phyloP scores from a whole-genome alignment of 805 yeast genomes.

The Saccharomycopsis synnaedendra region DNA sequence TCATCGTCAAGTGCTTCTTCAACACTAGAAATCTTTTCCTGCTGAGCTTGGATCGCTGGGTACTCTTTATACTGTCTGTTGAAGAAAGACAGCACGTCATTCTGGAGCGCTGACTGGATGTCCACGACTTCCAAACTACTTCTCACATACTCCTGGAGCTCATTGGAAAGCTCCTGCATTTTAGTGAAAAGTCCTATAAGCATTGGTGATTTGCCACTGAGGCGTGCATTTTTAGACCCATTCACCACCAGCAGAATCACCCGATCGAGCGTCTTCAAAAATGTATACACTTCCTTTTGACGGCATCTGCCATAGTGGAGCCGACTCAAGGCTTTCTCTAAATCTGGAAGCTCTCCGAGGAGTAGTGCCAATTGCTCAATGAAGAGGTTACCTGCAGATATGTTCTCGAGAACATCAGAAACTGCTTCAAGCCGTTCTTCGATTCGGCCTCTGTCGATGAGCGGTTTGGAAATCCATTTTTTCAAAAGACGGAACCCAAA shows the following conservation, averaged over 20 bases:
- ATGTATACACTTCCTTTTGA: conserved; percentile 47
- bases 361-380: conserved; percentile 26
- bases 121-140: conserved; percentile 39
- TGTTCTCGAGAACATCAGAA: conserved; percentile 28
- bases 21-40: conserved; percentile 29
- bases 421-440: conserved; percentile 55
- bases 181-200: conserved; percentile 28
- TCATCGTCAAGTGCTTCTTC: conserved; percentile 41
- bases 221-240: background rate
- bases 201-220: conserved; percentile 23
- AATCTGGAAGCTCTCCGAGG: conserved; percentile 36
- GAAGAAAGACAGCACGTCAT: conserved; percentile 33
- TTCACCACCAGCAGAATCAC: conserved; percentile 18
- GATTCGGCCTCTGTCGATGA: conserved; percentile 42
- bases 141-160: conserved; percentile 21
- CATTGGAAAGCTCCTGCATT: conserved; percentile 25
- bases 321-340: conserved; percentile 45
- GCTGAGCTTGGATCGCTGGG: conserved; percentile 28
- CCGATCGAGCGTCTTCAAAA: conserved; percentile 34
- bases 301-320: conserved; percentile 49
- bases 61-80: conserved; percentile 29
- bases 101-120: conserved; percentile 35
- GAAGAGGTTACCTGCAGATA: conserved; percentile 23
- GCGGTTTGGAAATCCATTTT: conserved; percentile 70
- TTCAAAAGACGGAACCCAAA: conserved; percentile 61